Percentiles rank a stretch among this genome's conserved stretches.
Evolutionary conservation across 306 rosid genomes (phyloP).

Genomic region (Betula pendula): DNA sequence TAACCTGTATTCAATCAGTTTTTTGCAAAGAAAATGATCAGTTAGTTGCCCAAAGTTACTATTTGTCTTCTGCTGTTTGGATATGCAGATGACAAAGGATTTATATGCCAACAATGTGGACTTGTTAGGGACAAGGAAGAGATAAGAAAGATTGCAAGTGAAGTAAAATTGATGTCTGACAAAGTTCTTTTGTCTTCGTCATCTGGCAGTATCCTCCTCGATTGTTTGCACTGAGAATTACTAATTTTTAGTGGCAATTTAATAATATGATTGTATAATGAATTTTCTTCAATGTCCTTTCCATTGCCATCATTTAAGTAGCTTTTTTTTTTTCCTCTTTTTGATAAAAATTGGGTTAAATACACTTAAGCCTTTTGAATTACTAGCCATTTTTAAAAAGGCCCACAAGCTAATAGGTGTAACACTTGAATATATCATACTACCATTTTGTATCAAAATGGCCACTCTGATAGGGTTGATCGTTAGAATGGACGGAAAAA

Average conservation of each 20-base stretch:
- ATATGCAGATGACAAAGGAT: constrained; percentile 64
- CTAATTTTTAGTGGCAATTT: not conserved
- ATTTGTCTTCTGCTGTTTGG: constrained; percentile 10
- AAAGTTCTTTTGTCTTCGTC: constrained; percentile 43
- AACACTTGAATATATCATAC: no score
- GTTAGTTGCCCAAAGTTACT: constrained; percentile 1
- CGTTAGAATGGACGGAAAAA: no score
- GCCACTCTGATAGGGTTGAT: no score
- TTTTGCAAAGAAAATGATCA: not conserved
- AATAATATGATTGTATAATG: not conserved
- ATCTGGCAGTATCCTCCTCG: constrained; percentile 62
- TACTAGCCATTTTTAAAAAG: no score
- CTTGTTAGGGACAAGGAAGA: constrained; percentile 67
- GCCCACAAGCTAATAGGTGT: no score
- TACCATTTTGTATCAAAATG: no score
- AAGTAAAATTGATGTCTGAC: constrained; percentile 58
- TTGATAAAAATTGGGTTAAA: constrained; percentile 5
- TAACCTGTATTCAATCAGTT: constrained; percentile 15
- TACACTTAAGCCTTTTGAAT: no score
- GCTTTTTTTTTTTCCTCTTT: constrained; percentile 1
- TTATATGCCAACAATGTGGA: constrained; percentile 78
- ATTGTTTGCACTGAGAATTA: constrained; percentile 24
- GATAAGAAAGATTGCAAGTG: constrained; percentile 53
- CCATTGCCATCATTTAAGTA: not conserved
- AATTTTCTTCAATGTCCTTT: constrained; percentile 4